Evolutionary conservation across 1,284 basidiomycete genomes (phyloP).

Genomic region (Grifola frondosa): DNA sequence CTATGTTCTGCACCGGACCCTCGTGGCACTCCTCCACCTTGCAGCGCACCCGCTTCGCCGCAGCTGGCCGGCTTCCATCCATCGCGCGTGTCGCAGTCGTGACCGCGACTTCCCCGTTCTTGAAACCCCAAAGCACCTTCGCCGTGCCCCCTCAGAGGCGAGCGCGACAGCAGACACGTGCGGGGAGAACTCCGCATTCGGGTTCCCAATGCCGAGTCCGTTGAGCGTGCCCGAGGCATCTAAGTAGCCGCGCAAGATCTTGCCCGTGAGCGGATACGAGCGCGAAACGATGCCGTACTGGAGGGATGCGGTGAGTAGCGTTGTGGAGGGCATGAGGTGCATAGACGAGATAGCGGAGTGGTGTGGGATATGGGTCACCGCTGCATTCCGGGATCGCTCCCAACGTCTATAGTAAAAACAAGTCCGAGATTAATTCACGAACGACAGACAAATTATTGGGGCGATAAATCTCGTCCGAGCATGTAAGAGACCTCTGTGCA

Average conservation of each 20-base stretch:
- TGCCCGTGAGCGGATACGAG: constrained; percentile 70
- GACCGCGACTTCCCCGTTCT: constrained; percentile 67
- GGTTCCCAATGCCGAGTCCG: constrained; percentile 70
- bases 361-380: constrained; percentile 61
- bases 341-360: constrained; percentile 53
- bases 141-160: constrained; percentile 67
- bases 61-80: constrained; percentile 46
- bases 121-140: constrained; percentile 75
- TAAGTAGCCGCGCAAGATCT: constrained; percentile 70
- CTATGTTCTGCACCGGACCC: constrained; percentile 51
- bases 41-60: constrained; percentile 49
- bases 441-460: no score
- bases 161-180: constrained; percentile 60
- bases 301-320: constrained; percentile 64
- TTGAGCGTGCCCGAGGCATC: constrained; percentile 60
- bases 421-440: constrained; percentile 5
- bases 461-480: no score
- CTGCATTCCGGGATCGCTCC: constrained; percentile 62
- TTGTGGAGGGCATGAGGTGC: constrained; percentile 55
- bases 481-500: no score
- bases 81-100: constrained; percentile 58
- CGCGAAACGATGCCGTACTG: constrained; percentile 75
- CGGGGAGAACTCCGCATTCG: constrained; percentile 75
- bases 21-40: constrained; percentile 56
- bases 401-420: constrained; percentile 54